These are phyloP conservation scores for Phytophthora sp. DNA, from an alignment of 352 stramenopile species.

Conservation along the genomic window DNA sequence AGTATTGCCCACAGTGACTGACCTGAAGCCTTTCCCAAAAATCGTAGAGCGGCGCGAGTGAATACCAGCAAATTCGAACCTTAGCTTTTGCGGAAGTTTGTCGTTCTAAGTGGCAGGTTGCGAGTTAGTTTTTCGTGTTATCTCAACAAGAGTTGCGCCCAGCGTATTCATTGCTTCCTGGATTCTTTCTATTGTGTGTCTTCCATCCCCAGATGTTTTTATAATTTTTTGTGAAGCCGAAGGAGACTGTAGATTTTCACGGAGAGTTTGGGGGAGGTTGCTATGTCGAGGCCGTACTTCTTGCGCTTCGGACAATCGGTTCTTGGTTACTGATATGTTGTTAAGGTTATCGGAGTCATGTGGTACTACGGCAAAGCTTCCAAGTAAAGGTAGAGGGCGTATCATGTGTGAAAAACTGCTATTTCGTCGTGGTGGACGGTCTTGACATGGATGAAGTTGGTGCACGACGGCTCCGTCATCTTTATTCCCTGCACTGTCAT, in stretches of 20 bases:
- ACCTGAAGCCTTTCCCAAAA: constrained; percentile 32
- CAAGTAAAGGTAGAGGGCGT: constrained; percentile 5
- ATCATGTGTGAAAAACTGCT: constrained; percentile 16
- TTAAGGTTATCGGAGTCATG: constrained; percentile 8
- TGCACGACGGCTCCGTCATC: neutral
- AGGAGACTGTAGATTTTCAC: constrained; percentile 13
- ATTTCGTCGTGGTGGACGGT: neutral
- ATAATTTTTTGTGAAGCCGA: constrained; percentile 7
- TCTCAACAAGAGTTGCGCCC: no score
- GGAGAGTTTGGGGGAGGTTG: constrained; percentile 7
- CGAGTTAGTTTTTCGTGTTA: constrained; percentile 5
- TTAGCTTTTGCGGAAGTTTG: no score
- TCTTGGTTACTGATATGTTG: neutral
- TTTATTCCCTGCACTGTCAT: no score
- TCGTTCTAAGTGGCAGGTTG: neutral
- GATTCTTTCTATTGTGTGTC: neutral
- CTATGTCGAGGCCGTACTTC: neutral
- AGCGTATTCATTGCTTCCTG: no score
- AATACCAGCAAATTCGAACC: constrained; percentile 15
- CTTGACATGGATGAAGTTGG: neutral
- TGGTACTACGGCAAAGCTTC: constrained; percentile 7
- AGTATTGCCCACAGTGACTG: constrained; percentile 34
- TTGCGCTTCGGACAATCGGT: neutral
- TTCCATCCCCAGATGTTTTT: neutral
- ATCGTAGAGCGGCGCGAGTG: constrained; percentile 11